phyloP scores from a whole-genome alignment of 192 early-diverging fungal genomes.

The Coemansia sp. region DNA sequence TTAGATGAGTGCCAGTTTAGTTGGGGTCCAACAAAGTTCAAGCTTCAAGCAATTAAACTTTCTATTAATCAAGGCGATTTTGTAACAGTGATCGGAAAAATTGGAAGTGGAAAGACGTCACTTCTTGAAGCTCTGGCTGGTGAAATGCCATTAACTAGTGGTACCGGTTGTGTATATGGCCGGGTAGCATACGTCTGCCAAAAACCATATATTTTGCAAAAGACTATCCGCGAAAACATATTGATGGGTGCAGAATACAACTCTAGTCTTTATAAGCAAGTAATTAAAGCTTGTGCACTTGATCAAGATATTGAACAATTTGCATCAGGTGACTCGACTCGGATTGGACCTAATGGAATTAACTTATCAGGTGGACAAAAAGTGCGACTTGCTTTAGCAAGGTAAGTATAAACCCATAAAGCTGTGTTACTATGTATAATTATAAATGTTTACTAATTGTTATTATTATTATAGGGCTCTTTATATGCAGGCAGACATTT shows the following conservation, averaged over 20 bases:
- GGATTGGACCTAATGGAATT: conserved; percentile 59
- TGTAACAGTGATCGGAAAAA: conserved; percentile 54
- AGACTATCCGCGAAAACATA: conserved; percentile 44
- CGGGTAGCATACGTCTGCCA: conserved; percentile 42
- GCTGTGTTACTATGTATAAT: background rate
- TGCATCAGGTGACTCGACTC: conserved; percentile 40
- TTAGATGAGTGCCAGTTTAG: conserved; percentile 18
- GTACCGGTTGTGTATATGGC: conserved; percentile 67
- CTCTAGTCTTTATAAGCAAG: conserved; percentile 12
- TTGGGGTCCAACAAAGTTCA: conserved; percentile 27
- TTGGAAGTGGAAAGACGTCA: conserved; percentile 61
- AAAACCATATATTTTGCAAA: conserved; percentile 46
- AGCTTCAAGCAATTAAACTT: conserved; percentile 6
- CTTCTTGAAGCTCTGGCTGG: conserved; percentile 55
- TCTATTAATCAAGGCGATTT: conserved; percentile 21
- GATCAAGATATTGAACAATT: conserved; percentile 20
- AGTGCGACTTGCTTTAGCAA: conserved; percentile 60
- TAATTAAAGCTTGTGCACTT: conserved; percentile 36
- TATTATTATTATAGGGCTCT: conserved; percentile 50
- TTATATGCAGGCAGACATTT: conserved; percentile 58
- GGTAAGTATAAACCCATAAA: conserved; percentile 14
- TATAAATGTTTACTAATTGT: background rate
- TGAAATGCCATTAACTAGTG: conserved; percentile 75
- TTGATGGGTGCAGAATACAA: conserved; percentile 29
- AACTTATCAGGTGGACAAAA: conserved; percentile 65